Conservation (phyloP, 257 asterid species). For the Lantana camara region DNA sequence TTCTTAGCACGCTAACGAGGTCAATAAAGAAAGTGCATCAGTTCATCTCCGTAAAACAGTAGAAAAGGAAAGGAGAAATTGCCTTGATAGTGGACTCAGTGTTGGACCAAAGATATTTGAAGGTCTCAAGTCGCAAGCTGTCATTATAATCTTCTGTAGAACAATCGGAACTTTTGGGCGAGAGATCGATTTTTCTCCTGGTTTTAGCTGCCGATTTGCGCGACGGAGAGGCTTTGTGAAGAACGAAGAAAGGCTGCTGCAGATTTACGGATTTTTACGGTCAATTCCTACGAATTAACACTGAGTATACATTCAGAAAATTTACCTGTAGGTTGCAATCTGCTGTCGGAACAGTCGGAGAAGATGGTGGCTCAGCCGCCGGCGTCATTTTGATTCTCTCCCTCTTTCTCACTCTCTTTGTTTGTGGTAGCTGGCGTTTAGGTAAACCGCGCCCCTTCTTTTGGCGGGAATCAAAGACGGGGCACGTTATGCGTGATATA, state of each 20-base stretch:
- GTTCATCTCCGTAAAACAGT: not conserved
- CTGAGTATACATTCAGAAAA: not conserved
- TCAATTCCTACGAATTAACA: not conserved
- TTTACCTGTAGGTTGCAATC: constrained; percentile 53
- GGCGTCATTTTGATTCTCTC: constrained; percentile 36
- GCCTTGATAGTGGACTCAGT: constrained; percentile 73
- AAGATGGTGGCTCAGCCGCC: constrained; percentile 33
- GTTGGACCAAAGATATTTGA: constrained; percentile 61
- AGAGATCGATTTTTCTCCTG: constrained; percentile 58
- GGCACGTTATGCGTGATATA: not conserved
- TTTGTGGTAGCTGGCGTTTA: not conserved
- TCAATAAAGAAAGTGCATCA: not conserved
- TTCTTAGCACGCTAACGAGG: not conserved
- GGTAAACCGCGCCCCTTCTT: constrained; percentile 25
- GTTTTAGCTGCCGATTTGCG: constrained; percentile 48
- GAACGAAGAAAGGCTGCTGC: constrained; percentile 80
- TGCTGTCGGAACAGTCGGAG: constrained; percentile 24
- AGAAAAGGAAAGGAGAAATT: not conserved
- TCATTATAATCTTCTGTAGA: constrained; percentile 27
- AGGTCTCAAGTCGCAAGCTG: constrained; percentile 52
- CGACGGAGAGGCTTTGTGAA: constrained; percentile 63
- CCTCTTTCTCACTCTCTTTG: not conserved
- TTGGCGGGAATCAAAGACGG: constrained; percentile 49
- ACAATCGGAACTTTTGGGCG: constrained; percentile 34
- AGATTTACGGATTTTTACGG: not conserved